Evolutionary conservation across 2,329 filamentous ascomycete genomes (phyloP).

Genomic region (Nemania sp.): DNA sequence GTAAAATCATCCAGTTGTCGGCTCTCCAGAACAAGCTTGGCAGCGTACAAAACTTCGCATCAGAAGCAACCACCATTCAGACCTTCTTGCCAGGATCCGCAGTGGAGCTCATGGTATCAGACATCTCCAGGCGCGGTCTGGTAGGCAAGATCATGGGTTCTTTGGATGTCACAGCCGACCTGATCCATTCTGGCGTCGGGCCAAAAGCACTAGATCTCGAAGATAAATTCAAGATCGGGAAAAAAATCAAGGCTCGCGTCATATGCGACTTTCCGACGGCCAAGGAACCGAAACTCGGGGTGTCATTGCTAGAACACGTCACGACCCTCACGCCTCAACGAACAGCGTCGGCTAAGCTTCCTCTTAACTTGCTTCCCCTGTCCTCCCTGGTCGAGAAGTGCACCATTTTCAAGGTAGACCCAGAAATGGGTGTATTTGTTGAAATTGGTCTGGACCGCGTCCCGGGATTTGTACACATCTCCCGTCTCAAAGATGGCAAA

Average conservation of each 20-base stretch:
- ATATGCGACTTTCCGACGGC: conserved; percentile 84
- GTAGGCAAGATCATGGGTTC: conserved; percentile 90
- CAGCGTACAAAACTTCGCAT: conserved; percentile 67
- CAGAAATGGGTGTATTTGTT: conserved; percentile 80
- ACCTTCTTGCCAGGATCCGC: conserved; percentile 90
- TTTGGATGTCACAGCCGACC: conserved; percentile 86
- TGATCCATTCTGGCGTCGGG: conserved; percentile 83
- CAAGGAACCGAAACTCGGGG: conserved; percentile 80
- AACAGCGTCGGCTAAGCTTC: conserved; percentile 48
- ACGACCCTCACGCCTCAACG: conserved; percentile 61
- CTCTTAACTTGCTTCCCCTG: conserved; percentile 65
- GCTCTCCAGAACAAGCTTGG: conserved; percentile 72
- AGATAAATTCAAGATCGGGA: conserved; percentile 79
- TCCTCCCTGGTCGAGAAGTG: conserved; percentile 79
- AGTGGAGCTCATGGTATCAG: conserved; percentile 81
- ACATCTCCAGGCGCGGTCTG: conserved; percentile 75
- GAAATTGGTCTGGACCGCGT: conserved; percentile 70
- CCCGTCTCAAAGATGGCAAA: conserved; percentile 85
- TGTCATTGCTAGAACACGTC: conserved; percentile 88
- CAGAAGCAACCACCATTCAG: conserved; percentile 83
- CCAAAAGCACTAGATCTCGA: conserved; percentile 71
- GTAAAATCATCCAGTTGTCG: conserved; percentile 86
- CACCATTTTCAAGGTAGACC: conserved; percentile 78
- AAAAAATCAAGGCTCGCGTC: conserved; percentile 82
- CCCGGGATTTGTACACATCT: conserved; percentile 93